Percentiles rank a stretch among this genome's conserved stretches.
These are phyloP conservation scores for Ogataea nitratoaversa DNA, from an alignment of 805 yeast genomes.

Conservation along the genomic window DNA sequence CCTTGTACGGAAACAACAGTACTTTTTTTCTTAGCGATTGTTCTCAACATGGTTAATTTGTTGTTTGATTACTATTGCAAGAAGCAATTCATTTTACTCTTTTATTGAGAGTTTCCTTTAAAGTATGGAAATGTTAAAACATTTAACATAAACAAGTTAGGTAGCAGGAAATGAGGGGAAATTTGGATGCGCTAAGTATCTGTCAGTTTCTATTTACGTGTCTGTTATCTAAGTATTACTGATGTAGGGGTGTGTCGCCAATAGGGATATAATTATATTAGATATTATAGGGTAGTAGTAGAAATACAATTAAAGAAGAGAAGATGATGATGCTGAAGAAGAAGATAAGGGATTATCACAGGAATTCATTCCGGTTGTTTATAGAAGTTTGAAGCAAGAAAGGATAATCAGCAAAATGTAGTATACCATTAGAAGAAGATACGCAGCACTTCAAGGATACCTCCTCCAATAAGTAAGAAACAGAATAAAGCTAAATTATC, in stretches of 20 bases:
- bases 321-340: neutral
- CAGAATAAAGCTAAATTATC: slow-evolving; percentile 37
- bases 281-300: neutral
- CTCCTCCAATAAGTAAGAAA: slow-evolving; percentile 80
- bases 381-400: neutral
- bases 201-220: neutral
- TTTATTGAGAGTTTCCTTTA: too few species aligned
- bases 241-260: neutral
- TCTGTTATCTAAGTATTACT: neutral
- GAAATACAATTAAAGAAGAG: neutral
- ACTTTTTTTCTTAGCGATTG: too few species aligned
- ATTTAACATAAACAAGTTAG: too few species aligned
- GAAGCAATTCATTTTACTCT: too few species aligned
- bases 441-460: slow-evolving; percentile 63
- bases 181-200: too few species aligned
- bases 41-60: too few species aligned
- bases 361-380: too few species aligned
- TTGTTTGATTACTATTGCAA: too few species aligned
- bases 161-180: slow-evolving; percentile 1
- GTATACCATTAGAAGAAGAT: slow-evolving; percentile 39
- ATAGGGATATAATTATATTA: slow-evolving; percentile 3
- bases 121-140: too few species aligned
- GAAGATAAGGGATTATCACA: neutral
- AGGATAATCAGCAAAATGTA: too few species aligned
- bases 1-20: neutral